Evolutionary conservation across 345 rosid species (phyloP).

Genomic region (Brassica incana): DNA sequence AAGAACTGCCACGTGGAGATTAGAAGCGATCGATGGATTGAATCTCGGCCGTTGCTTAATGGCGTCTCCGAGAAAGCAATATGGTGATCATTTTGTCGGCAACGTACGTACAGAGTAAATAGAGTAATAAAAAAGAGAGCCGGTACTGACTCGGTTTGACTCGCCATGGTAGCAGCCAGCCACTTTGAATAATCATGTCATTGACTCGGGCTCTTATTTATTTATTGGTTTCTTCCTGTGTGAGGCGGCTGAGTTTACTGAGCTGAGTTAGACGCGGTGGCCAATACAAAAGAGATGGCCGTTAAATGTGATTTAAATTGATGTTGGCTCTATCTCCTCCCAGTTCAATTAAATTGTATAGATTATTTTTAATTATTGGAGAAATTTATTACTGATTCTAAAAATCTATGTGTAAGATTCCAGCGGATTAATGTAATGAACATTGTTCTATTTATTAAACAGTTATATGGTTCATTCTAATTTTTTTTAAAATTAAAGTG

Average conservation of each 20-base stretch:
- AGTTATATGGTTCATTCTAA: too few species aligned
- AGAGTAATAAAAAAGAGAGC: constrained; percentile 10
- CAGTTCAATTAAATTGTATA: constrained; percentile 16
- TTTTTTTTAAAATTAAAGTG: too few species aligned
- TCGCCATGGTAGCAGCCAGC: constrained; percentile 8
- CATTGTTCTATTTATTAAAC: not conserved
- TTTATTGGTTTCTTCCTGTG: constrained; percentile 4
- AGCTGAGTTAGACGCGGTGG: constrained; percentile 18
- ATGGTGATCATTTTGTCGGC: constrained; percentile 37
- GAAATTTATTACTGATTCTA: not conserved
- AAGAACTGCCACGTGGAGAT: constrained; percentile 57
- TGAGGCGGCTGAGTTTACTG: constrained; percentile 19
- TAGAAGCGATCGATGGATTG: constrained; percentile 62
- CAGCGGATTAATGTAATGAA: not conserved
- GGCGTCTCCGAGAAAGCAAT: constrained; percentile 52
- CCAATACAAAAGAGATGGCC: constrained; percentile 53
- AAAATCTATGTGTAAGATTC: not conserved
- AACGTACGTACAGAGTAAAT: constrained; percentile 2
- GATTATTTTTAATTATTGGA: not conserved
- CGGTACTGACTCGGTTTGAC: constrained; percentile 37
- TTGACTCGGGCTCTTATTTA: not conserved
- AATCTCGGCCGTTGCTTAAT: constrained; percentile 76
- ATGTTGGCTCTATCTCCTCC: constrained; percentile 17
- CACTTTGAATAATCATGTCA: too few species aligned
- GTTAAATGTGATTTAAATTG: constrained; percentile 13